Base-by-base conservation (phyloP, 805 yeast genomes). In the Candida incommunis region DNA sequence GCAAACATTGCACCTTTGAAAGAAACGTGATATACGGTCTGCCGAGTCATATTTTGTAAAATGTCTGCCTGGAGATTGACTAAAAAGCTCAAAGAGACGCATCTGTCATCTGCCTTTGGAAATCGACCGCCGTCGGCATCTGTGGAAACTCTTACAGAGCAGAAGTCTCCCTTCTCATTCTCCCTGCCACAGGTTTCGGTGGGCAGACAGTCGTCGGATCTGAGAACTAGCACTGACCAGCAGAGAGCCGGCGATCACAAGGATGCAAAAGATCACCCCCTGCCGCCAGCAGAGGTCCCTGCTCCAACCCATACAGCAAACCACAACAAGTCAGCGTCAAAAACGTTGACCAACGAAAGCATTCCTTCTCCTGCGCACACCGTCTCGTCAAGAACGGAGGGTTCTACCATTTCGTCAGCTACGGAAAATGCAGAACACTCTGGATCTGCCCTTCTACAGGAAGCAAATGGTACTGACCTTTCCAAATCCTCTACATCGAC, bases 51-150 rank as follows among this genome's bases (percentile, higher is more conserved):
- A 25, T 13, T 25, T 25, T 25, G 27, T 25, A 25, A 25, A 40
- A 52, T 52, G 55, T 53, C 60, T 26, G 53, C 69, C 45, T 69
- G 73, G 73, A 70, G 68, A 45, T 58, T 69, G 41, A 66, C 74
- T n/a, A 69, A 70, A 57, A 70, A 66, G 55, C 62, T 66, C 45
- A 65, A 67, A 47, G 70, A 66, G 43, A 64, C 70, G 21, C 66
- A 63, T 40, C 47, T 64, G 41, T 59, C 65, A 24, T 50, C 59
- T 22, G 46, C 54, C 11, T 50, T 50, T 37, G 43, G 51, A 11
- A 51, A 59, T 11, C 45, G 56, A 35, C 50, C 55, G 18, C 49
- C 58, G 23, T 47, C 59, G 31, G 48, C 51, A 41, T 46, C 51
- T 26, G 37, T 26, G 15, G 25, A 23, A 22, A 44, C 41, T 5